phyloP scores from a whole-genome alignment of 1,284 basidiomycete species.

The Ustilago sp. region DNA sequence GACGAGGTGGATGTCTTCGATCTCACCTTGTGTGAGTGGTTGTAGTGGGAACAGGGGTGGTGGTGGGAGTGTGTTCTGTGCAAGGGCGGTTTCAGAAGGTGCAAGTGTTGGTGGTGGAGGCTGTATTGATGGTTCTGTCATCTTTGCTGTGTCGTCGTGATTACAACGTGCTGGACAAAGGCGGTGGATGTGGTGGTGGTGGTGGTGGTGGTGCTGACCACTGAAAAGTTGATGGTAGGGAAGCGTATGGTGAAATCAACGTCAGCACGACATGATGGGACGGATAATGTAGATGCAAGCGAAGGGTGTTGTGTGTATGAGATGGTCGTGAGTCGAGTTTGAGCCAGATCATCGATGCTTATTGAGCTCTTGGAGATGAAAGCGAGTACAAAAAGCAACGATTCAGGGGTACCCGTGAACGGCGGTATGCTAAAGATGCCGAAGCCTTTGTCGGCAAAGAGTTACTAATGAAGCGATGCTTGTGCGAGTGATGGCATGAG shows the following conservation, averaged over 20 bases:
- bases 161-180: background rate
- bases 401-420: too few species aligned
- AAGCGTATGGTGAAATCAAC: background rate
- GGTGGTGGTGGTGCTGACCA: background rate
- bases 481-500: too few species aligned
- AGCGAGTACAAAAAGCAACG: too few species aligned
- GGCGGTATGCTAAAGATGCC: too few species aligned
- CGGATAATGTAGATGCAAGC: background rate
- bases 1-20: conserved; percentile 31
- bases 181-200: background rate
- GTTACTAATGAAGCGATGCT: too few species aligned
- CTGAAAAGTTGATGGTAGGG: background rate
- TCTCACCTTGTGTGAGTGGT: conserved; percentile 29
- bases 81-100: conserved; percentile 3
- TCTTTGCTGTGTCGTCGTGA: conserved; percentile 8
- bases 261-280: conserved; percentile 15
- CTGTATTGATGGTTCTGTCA: conserved; percentile 24
- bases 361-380: too few species aligned
- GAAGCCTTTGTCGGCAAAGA: too few species aligned
- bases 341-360: too few species aligned
- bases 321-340: background rate
- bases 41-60: conserved; percentile 13
- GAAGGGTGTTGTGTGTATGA: conserved; percentile 10
- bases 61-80: conserved; percentile 12
- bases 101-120: conserved; percentile 11